Conservation (phyloP, 305 asterid species). For the Fraxinus floribunda region DNA sequence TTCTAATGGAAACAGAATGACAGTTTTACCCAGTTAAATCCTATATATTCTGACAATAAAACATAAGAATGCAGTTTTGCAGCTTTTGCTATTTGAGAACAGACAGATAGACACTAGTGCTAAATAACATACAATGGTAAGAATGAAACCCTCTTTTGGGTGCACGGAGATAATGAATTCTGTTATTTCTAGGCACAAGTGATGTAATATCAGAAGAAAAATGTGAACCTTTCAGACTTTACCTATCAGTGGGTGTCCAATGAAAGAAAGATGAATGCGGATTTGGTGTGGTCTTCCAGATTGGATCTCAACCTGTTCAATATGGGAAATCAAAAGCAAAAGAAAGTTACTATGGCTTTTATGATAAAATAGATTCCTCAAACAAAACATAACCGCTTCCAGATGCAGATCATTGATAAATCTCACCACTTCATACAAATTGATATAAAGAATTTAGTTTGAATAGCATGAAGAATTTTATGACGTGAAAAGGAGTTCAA, state of each 20-base stretch:
- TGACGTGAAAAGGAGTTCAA: slow-evolving; percentile 2
- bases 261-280: slow-evolving; percentile 88
- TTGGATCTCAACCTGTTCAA: slow-evolving; percentile 74
- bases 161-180: slow-evolving; percentile 12
- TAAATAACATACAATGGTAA: slow-evolving; percentile 5
- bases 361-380: neutral
- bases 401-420: neutral
- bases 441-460: neutral
- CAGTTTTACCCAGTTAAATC: neutral
- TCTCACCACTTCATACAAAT: neutral
- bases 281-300: slow-evolving; percentile 99
- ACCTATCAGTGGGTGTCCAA: slow-evolving; percentile 83
- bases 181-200: neutral
- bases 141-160: neutral
- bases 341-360: neutral
- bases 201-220: slow-evolving; percentile 7
- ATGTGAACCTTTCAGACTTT: slow-evolving; percentile 21
- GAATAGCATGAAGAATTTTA: neutral
- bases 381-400: neutral
- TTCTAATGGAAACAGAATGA: neutral
- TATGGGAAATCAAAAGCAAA: slow-evolving; percentile 18
- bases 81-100: neutral
- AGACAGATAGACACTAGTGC: neutral
- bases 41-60: slow-evolving; percentile 4
- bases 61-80: neutral